A percentile compares a stretch with the other conserved stretches of the same genome.
Evolutionary conservation across 164 flowering plant species (phyloP).

Genomic region (Pachysandra terminalis): DNA sequence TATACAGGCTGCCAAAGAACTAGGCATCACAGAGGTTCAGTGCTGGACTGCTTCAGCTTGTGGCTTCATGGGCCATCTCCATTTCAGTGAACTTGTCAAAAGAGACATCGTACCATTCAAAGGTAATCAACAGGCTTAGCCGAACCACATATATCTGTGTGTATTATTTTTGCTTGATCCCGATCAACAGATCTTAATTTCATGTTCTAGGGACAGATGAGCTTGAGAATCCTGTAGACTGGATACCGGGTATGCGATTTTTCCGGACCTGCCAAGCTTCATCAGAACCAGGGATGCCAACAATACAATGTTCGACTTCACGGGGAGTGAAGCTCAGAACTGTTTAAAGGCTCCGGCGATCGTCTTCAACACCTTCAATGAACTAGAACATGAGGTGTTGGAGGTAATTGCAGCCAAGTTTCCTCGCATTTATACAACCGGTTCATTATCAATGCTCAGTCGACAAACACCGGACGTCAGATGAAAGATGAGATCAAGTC

Average conservation of each 20-base stretch:
- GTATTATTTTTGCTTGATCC: too few relatives aligned
- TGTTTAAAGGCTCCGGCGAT: slow-evolving; percentile 26
- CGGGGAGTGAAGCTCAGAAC: slow-evolving; percentile 24
- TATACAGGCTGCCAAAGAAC: slow-evolving; percentile 28
- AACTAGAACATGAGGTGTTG: slow-evolving; percentile 30
- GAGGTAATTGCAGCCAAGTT: slow-evolving; percentile 22
- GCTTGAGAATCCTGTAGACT: slow-evolving; percentile 17
- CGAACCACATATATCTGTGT: too few relatives aligned
- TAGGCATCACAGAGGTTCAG: slow-evolving; percentile 31
- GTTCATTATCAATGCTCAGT: slow-evolving; percentile 30
- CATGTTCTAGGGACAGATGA: not conserved
- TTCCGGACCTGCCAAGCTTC: slow-evolving; percentile 23
- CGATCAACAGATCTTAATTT: not conserved
- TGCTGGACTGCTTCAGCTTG: slow-evolving; percentile 38
- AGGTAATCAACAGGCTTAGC: too few relatives aligned
- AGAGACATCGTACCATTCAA: slow-evolving; percentile 42
- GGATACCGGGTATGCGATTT: slow-evolving; percentile 23
- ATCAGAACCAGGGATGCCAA: slow-evolving; percentile 18
- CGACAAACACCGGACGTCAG: slow-evolving; percentile 11
- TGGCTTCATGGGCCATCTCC: slow-evolving; percentile 26
- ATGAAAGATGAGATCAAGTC: slow-evolving; percentile 24
- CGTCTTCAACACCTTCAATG: slow-evolving; percentile 41
- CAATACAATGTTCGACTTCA: slow-evolving; percentile 21
- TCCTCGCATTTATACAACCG: slow-evolving; percentile 27
- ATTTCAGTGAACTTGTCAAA: slow-evolving; percentile 20